Evolutionary conservation across 2,329 filamentous ascomycete species (phyloP), one percentile per base, ranked within the genome.

Genomic region (Cladosporium colombiae): DNA sequence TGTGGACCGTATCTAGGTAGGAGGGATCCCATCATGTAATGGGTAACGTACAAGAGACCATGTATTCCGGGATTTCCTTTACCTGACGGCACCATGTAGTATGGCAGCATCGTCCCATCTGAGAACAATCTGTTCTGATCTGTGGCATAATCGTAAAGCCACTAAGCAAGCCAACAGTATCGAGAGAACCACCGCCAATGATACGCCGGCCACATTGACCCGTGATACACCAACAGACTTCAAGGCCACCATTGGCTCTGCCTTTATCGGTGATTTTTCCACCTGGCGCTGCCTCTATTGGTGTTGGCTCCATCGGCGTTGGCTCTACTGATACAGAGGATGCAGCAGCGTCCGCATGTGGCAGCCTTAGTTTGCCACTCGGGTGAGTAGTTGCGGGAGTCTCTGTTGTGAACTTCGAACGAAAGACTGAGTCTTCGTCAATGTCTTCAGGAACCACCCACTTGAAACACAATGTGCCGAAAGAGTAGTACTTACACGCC

Each of bases 321-420:
- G 18, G 7, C 18, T 44, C 40, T 21, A 21, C 8, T 3, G 40
- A 3, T 44, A 11, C 25, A 23, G 53, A 57, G 21, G 53, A n/a
- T 18, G 21, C 18, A 21, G 18, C 53, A 57, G 6, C 53, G 7
- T 37, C 53, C 13, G 53, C 53, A 3, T 37, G 33, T 33, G 37
- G 49, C 1, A 60, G 16, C 13, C 40, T 23, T 3, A 60, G 29
- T 23, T 49, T 60, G 57, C 57, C 57, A 29, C 57, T 60, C 7
- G 29, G 18, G 13, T 49, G 57, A n/a, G 6, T 49, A 21, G 57
- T 60, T 18, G 57, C 11, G 25, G 57, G 37, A n/a, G 7, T 7
- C 6, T 60, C 57, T 16, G 37, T 60, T 18, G 35, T 60, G 35
- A 60, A 37, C 57, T 29, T 60, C 2, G 49, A n/a, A 21, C 57